These are phyloP conservation scores for Dactylellina drechsleri DNA, from an alignment of 2,329 filamentous ascomycete species.

Conservation along the genomic window DNA sequence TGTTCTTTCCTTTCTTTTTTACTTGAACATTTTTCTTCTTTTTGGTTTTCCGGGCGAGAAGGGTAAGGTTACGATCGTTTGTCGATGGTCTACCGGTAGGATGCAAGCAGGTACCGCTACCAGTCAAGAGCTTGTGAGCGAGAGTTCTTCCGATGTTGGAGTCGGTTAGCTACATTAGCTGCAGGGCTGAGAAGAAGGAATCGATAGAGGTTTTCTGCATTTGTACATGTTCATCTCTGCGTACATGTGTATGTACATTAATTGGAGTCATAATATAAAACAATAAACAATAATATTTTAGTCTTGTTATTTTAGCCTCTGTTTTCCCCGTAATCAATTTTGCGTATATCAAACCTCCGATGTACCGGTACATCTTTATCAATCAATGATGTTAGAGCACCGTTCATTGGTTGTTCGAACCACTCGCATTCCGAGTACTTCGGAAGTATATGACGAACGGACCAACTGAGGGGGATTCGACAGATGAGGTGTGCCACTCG, in stretches of 20 bases:
- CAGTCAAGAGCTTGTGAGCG: constrained; percentile 1
- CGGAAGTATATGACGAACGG: constrained; percentile 35
- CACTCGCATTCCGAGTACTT: background rate
- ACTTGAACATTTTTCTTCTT: constrained; percentile 4
- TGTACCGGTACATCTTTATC: background rate
- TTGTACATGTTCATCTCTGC: too few relatives aligned
- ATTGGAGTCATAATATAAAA: background rate
- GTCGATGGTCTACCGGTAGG: background rate
- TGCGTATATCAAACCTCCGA: constrained; percentile 16
- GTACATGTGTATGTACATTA: background rate
- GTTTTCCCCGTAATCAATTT: background rate
- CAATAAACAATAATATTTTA: background rate
- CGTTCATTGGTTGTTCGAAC: background rate
- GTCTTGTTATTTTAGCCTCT: background rate
- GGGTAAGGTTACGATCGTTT: background rate
- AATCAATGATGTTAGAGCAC: background rate
- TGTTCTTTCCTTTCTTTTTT: constrained; percentile 7
- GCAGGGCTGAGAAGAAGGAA: constrained; percentile 10
- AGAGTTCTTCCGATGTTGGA: constrained; percentile 28
- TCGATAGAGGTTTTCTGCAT: background rate
- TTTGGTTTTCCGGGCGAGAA: background rate
- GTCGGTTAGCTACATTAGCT: background rate
- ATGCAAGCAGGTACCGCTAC: constrained; percentile 13
- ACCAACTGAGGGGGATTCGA: background rate
- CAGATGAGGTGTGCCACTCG: constrained; percentile 1